Evolutionary conservation across 352 stramenopile genomes (phyloP).

Genomic region (Pseudoperonospora humuli): DNA sequence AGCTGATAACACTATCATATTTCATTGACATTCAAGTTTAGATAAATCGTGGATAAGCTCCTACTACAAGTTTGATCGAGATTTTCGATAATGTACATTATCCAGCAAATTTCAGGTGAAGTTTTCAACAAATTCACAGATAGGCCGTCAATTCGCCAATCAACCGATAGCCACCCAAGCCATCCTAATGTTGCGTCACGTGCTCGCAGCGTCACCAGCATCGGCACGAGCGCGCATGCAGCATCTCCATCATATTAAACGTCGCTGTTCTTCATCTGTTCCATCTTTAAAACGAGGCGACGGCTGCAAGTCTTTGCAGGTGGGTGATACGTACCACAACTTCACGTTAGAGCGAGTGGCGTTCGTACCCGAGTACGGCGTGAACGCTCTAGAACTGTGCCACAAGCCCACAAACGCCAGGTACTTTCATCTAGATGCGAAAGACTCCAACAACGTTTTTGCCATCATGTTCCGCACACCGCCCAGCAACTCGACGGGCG

Average conservation of each 20-base stretch:
- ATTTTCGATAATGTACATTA: too few relatives aligned
- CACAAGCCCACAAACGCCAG: slow-evolving; percentile 62
- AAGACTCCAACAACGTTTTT: slow-evolving; percentile 84
- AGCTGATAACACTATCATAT: too few relatives aligned
- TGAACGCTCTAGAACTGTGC: slow-evolving; percentile 70
- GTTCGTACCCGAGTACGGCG: slow-evolving; percentile 71
- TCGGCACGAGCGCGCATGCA: not conserved
- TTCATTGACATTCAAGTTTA: too few relatives aligned
- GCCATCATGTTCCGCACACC: slow-evolving; percentile 97
- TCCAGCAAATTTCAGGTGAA: too few relatives aligned
- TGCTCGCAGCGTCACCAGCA: slow-evolving; percentile 8
- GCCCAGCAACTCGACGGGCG: slow-evolving; percentile 92
- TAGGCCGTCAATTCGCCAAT: too few relatives aligned
- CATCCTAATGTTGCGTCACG: slow-evolving; percentile 22
- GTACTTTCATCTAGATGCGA: slow-evolving; percentile 80
- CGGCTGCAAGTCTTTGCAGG: slow-evolving; percentile 45
- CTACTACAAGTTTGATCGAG: too few relatives aligned
- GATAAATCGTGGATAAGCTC: too few relatives aligned
- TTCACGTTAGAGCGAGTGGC: slow-evolving; percentile 56
- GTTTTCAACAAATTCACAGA: too few relatives aligned
- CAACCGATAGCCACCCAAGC: not conserved
- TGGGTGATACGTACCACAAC: slow-evolving; percentile 68
- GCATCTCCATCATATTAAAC: not conserved
- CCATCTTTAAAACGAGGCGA: slow-evolving; percentile 32
- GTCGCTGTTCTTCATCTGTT: not conserved